Percentiles rank a stretch among this genome's conserved stretches.
Evolutionary conservation across 2,329 filamentous ascomycete species (phyloP).

Genomic region (Rhexocercosporidium sp.): DNA sequence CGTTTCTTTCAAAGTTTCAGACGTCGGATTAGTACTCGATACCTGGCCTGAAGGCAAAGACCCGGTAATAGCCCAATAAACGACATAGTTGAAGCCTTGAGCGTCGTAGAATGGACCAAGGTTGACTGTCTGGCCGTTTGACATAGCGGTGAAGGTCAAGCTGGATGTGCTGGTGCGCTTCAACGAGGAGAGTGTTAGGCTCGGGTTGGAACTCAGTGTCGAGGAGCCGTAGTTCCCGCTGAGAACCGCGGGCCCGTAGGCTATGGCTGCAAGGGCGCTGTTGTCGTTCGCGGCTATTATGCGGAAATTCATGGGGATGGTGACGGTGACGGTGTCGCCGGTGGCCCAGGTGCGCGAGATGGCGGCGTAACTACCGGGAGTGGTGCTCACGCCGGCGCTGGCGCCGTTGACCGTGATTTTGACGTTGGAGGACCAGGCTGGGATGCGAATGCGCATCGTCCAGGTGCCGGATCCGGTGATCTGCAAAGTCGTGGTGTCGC

Average conservation of each 20-base stretch:
- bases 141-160: not conserved
- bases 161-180: not conserved
- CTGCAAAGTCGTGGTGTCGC: not conserved
- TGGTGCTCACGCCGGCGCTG: not conserved
- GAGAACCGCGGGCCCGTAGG: not conserved
- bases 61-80: not conserved
- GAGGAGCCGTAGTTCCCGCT: not conserved
- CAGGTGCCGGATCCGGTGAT: not conserved
- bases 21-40: too few species aligned
- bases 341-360: not conserved
- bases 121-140: not conserved
- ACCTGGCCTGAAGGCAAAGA: slow-evolving; percentile 2
- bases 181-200: not conserved
- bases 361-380: not conserved
- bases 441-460: not conserved
- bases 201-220: not conserved
- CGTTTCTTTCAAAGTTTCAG: too few species aligned
- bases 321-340: not conserved
- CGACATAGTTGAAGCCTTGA: slow-evolving; percentile 10
- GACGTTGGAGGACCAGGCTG: not conserved
- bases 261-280: not conserved
- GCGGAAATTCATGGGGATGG: not conserved
- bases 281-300: not conserved
- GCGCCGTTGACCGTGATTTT: not conserved
- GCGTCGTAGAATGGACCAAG: slow-evolving; percentile 6